A percentile compares a stretch with the other conserved stretches of the same genome.
Evolutionary conservation across 192 early-diverging fungal genomes (phyloP).

Genomic region (Lunasporangiospora selenospora): DNA sequence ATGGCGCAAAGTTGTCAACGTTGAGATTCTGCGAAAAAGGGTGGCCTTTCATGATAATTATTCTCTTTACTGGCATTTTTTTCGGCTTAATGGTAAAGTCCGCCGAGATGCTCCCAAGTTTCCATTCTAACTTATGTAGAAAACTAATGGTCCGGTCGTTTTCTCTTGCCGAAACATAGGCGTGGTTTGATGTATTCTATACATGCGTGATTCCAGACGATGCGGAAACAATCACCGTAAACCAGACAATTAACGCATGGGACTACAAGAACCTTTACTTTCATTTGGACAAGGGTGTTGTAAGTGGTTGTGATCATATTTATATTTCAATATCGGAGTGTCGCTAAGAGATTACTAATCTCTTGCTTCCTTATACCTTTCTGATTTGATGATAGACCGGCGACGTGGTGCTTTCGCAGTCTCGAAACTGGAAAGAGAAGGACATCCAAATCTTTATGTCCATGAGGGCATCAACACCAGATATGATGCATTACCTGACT

Average conservation of each 20-base stretch:
- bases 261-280: neutral
- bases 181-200: neutral
- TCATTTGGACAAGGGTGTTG: neutral
- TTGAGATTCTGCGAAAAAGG: no score
- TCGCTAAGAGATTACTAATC: no score
- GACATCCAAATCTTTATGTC: no score
- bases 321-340: no score
- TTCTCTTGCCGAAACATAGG: neutral
- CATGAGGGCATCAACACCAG: no score
- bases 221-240: neutral
- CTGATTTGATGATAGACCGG: no score
- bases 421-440: no score
- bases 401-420: no score
- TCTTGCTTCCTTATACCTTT: no score
- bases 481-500: no score
- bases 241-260: neutral
- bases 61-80: neutral
- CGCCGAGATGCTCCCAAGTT: neutral
- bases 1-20: no score
- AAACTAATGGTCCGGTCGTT: neutral
- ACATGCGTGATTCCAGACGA: neutral
- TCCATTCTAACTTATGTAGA: neutral
- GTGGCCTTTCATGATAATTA: neutral
- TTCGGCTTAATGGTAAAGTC: neutral
- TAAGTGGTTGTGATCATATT: no score